Evolutionary conservation across 1,284 basidiomycete genomes (phyloP).

Genomic region (Lignosus rhinocerotis): DNA sequence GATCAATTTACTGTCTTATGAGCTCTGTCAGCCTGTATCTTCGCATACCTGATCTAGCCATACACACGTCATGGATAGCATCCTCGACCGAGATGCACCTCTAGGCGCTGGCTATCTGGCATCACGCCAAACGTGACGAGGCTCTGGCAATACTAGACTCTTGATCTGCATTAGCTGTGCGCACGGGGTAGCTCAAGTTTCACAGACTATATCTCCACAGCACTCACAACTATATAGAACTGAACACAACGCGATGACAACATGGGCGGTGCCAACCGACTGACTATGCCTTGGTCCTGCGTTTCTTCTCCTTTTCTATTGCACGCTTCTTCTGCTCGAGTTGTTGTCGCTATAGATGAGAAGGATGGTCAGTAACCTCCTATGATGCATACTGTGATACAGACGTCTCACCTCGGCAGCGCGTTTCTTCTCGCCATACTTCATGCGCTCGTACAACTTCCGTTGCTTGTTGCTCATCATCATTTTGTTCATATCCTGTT

Average conservation of each 20-base stretch:
- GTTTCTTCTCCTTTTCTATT: slow-evolving; percentile 60
- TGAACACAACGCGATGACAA: background rate
- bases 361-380: background rate
- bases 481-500: slow-evolving; percentile 96
- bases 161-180: no score
- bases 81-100: no score
- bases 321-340: slow-evolving; percentile 61
- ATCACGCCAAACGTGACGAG: no score
- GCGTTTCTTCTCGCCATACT: slow-evolving; percentile 83
- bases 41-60: no score
- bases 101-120: no score
- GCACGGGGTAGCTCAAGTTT: no score
- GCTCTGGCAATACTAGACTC: no score
- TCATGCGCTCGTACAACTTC: slow-evolving; percentile 96
- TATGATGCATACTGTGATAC: background rate
- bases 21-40: no score
- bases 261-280: background rate
- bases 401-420: slow-evolving; percentile 71
- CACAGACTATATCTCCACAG: background rate
- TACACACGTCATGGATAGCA: no score
- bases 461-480: slow-evolving; percentile 97
- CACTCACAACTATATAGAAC: background rate
- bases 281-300: slow-evolving; percentile 32
- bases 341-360: slow-evolving; percentile 49
- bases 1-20: no score